These are phyloP conservation scores for Hypoxylon sp. DNA, from an alignment of 2,329 filamentous ascomycete species.

Conservation along the genomic window DNA sequence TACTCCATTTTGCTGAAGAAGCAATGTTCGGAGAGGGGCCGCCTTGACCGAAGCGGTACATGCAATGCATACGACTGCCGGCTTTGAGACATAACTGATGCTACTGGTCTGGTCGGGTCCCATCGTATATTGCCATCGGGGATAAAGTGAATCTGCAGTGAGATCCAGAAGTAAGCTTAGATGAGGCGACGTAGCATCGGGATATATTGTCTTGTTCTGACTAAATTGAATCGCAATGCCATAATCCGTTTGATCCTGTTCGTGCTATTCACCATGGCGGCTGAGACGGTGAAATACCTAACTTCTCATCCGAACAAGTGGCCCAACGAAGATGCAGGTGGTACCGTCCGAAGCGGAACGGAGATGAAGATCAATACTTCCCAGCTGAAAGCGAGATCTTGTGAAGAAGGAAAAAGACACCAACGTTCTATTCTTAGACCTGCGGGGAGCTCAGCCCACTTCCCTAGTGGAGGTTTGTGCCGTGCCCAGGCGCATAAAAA, in stretches of 20 bases:
- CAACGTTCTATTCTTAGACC: conserved; percentile 14
- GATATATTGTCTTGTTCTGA: neutral
- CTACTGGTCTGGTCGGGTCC: conserved; percentile 3
- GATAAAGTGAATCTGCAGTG: neutral
- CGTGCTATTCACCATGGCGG: neutral
- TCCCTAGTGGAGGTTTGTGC: too few species aligned
- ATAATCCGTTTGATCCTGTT: neutral
- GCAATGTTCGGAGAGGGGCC: neutral
- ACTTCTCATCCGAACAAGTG: too few species aligned
- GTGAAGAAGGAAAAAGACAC: too few species aligned
- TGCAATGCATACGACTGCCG: conserved; percentile 4
- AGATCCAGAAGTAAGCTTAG: conserved; percentile 14
- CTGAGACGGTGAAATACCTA: too few species aligned
- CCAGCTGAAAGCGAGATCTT: conserved; percentile 13
- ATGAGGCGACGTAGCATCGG: conserved; percentile 25
- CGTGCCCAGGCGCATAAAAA: neutral
- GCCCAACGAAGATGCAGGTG: too few species aligned
- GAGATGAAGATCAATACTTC: conserved; percentile 1
- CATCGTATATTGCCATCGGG: conserved; percentile 8
- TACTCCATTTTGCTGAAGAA: neutral
- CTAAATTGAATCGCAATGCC: neutral
- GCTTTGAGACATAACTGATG: neutral
- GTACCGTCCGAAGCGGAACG: neutral
- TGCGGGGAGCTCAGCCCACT: too few species aligned
- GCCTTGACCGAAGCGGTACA: neutral